Percentiles rank a stretch among this genome's conserved stretches.
Evolutionary conservation across 495 filamentous ascomycete genomes (phyloP).

Genomic region (Daldinia loculata): DNA sequence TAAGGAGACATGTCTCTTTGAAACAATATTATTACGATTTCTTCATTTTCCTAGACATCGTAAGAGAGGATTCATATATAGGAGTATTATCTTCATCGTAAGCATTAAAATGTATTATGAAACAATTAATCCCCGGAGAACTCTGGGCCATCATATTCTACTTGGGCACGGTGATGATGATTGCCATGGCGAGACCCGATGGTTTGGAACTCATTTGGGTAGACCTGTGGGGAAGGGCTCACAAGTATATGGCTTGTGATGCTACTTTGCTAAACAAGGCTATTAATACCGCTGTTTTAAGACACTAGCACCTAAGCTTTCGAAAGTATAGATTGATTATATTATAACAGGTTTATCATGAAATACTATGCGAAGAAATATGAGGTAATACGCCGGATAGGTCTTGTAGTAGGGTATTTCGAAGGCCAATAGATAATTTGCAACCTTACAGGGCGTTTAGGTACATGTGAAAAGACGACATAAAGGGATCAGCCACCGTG

Average conservation of each 20-base stretch:
- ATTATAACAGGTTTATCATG: neutral
- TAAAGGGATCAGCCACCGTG: neutral
- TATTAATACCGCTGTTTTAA: neutral
- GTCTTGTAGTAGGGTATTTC: neutral
- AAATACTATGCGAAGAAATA: neutral
- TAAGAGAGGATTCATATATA: too few species aligned
- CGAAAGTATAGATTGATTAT: too few species aligned
- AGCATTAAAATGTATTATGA: too few species aligned
- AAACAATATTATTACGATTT: too few species aligned
- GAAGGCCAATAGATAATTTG: neutral
- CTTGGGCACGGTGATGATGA: neutral
- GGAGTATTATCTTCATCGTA: too few species aligned
- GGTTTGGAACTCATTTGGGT: neutral
- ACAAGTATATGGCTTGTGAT: neutral
- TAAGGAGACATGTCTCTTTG: too few species aligned
- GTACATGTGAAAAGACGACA: neutral
- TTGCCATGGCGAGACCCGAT: neutral
- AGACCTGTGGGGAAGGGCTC: neutral
- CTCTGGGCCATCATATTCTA: neutral
- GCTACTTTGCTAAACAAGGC: neutral
- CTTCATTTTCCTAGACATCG: too few species aligned
- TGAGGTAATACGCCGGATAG: neutral
- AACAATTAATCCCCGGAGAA: neutral
- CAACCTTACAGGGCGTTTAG: neutral
- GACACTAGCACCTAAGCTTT: too few species aligned